A percentile compares a stretch with the other conserved stretches of the same genome.
Evolutionary conservation across 768 basidiomycete genomes (phyloP).

Genomic region (Trametes coccinea): DNA sequence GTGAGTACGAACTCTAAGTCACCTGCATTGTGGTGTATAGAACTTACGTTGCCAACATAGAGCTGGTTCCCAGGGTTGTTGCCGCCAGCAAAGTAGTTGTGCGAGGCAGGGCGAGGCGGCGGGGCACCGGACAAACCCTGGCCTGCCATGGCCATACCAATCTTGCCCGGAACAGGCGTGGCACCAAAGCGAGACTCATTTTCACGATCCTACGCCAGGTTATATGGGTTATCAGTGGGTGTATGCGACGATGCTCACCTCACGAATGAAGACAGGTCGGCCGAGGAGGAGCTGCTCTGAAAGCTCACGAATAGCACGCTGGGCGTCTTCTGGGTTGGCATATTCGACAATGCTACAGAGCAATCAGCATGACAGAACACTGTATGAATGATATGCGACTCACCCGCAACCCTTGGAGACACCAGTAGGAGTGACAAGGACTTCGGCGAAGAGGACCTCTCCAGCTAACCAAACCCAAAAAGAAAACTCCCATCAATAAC

Average conservation of each 20-base stretch:
- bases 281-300: conserved; percentile 90
- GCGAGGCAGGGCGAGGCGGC: conserved; percentile 80
- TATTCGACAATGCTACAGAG: conserved; percentile 90
- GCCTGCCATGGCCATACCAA: conserved; percentile 96
- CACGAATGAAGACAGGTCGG: conserved; percentile 93
- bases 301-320: conserved; percentile 86
- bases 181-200: conserved; percentile 94
- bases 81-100: conserved; percentile 65
- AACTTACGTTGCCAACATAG: conserved; percentile 85
- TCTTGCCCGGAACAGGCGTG: conserved; percentile 93
- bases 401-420: conserved; percentile 99
- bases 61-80: conserved; percentile 86
- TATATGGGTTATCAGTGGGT: conserved; percentile 2
- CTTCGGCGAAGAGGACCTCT: conserved; percentile 99
- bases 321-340: conserved; percentile 83
- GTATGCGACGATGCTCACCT: conserved; percentile 52
- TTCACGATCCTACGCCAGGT: conserved; percentile 79
- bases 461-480: conserved; percentile 92
- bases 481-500: conserved; percentile 90
- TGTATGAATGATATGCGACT: conserved; percentile 37
- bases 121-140: conserved; percentile 78
- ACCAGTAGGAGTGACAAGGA: conserved; percentile 93
- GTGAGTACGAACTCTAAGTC: background rate
- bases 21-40: background rate
- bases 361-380: conserved; percentile 22